Percentiles rank a stretch among this genome's conserved stretches.
Conservation (phyloP, 768 basidiomycete species). For the Erythrobasidium yunnanense region DNA sequence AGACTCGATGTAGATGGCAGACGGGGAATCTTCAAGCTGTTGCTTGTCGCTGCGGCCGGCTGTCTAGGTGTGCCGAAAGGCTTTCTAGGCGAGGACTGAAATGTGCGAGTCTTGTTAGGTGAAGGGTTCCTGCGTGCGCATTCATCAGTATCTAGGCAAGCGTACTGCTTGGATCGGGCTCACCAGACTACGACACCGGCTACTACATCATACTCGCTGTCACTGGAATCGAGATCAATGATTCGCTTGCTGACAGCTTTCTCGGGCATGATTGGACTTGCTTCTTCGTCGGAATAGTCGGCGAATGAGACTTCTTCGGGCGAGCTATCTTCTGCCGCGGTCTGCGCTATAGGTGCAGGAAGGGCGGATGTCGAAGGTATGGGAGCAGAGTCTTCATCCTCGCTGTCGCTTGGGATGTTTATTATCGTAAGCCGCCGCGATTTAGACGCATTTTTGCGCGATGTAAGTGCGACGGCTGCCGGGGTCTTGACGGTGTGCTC, state of each 20-base stretch:
- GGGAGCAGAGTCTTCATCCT: background rate
- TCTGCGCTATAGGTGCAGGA: background rate
- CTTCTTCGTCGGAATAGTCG: constrained; percentile 1
- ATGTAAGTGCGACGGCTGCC: no score
- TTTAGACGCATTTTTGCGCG: constrained; percentile 3
- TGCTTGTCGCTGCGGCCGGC: no score
- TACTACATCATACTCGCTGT: constrained; percentile 10
- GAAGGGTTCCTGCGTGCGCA: background rate
- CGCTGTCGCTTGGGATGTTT: background rate
- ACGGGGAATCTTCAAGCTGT: no score
- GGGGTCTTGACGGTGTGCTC: no score
- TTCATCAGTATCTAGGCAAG: background rate
- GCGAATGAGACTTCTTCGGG: constrained; percentile 7
- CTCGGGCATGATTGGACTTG: background rate
- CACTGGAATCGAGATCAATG: background rate
- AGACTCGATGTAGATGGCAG: no score
- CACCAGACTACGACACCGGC: constrained; percentile 5
- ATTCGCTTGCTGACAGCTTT: background rate
- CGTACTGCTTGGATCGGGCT: no score
- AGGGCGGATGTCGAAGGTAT: background rate
- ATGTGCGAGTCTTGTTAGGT: background rate
- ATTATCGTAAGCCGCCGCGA: constrained; percentile 15
- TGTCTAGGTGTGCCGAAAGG: no score
- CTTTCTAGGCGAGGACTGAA: background rate
- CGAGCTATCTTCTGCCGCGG: background rate